Percentiles rank a stretch among this genome's conserved stretches.
phyloP scores from a whole-genome alignment of 2,329 filamentous ascomycete genomes.

The Aspergillus sergii region DNA sequence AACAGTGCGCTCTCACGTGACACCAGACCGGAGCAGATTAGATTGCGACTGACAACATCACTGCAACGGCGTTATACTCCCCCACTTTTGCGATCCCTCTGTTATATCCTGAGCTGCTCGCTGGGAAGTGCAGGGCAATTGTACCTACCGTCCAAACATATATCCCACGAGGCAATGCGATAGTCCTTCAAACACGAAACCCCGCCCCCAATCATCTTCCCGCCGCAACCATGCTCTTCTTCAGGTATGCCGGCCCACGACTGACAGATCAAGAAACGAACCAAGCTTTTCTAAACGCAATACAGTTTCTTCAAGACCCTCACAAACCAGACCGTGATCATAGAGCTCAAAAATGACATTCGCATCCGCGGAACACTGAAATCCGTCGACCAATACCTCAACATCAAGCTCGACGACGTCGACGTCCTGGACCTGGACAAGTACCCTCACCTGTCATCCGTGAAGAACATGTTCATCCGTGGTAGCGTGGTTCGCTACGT shows the following conservation, averaged over 20 bases:
- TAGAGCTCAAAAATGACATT: slow-evolving; percentile 99
- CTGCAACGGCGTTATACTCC: not conserved
- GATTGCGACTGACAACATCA: slow-evolving; percentile 5
- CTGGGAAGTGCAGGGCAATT: not conserved
- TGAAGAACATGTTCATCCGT: slow-evolving; percentile 95
- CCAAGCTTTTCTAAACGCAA: not conserved
- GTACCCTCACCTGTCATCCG: slow-evolving; percentile 87
- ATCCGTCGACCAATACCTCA: slow-evolving; percentile 97
- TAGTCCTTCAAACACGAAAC: slow-evolving; percentile 3
- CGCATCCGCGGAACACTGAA: slow-evolving; percentile 94
- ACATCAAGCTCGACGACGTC: slow-evolving; percentile 98
- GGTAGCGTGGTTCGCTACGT: slow-evolving; percentile 93
- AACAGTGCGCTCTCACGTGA: not conserved
- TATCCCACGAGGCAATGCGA: slow-evolving; percentile 13
- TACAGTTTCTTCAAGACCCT: slow-evolving; percentile 96
- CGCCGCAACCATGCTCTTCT: slow-evolving; percentile 53
- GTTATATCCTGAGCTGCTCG: not conserved
- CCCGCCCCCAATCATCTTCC: slow-evolving; percentile 7
- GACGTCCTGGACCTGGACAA: slow-evolving; percentile 88
- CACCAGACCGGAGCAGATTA: not conserved
- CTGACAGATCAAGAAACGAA: not conserved
- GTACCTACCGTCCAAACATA: not conserved
- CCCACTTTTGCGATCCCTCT: not conserved
- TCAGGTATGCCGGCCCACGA: slow-evolving; percentile 44
- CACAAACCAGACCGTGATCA: slow-evolving; percentile 94